Base-by-base conservation (phyloP, 116 monocot genomes). In the Zostera marina region DNA sequence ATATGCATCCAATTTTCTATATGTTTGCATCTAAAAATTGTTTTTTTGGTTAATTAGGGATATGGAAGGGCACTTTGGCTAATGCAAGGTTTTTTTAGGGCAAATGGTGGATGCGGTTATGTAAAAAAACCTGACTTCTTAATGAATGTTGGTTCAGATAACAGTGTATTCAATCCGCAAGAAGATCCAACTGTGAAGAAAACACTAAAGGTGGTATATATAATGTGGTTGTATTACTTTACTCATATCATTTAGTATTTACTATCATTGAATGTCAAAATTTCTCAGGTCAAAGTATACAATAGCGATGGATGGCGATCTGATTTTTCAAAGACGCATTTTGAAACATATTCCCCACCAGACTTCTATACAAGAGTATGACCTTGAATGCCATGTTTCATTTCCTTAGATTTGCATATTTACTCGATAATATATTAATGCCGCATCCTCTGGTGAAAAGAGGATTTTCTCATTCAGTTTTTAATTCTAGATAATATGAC, bases 51-150 rank as follows among this genome's bases (percentile, higher is more conserved):
- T 49, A 8, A 17, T 49, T 11, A 84, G 84, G 84, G 85, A 43
- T 68, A 84, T 70, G 91, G 84, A 38, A 81, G 74, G 53, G 67
- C 81, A n/a, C 76, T 91, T 3, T 91, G 81, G 84, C 41, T 84
- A 69, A 77, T 91, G 91, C 91, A 91, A 16, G 91, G 91, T 13
- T 74, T 91, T 40, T 91, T 70, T 40, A 74, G 72, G 72, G 81
- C 91, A 11, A 91, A 91, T 52, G 91, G 85, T 42, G 85, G 84
- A 1, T 81, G 84, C 61, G 91, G 91, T 5, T 91, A 76, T 55
- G 70, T 91, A 8, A 91, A 72, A 61, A 91, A 91, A 44, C 91
- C 91, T 22, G 84, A 81, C 62, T 69, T 90, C 24, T 57, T 84
- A 21, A 55, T 90, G 54, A 51, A 72, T n/a, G 51, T 10, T 22